Conservation (phyloP, 805 yeast species). For the Metschnikowia drakensbergensis region DNA sequence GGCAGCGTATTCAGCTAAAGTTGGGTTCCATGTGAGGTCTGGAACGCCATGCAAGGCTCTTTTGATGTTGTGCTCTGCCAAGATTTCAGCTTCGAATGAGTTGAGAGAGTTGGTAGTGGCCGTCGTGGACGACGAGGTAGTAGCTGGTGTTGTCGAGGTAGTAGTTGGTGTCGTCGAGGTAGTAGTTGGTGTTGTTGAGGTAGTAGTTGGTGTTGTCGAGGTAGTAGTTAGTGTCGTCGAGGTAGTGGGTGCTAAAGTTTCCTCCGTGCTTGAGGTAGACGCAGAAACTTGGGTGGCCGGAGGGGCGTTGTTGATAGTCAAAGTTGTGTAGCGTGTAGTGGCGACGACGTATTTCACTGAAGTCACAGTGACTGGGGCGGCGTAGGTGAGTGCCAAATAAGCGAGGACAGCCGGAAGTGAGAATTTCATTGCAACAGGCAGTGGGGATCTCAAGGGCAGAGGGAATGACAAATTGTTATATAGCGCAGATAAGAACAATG, state of each 20-base stretch:
- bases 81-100: conserved; percentile 28
- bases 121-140: conserved; percentile 5
- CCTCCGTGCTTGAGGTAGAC: background rate
- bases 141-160: conserved; percentile 5
- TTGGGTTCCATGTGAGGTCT: conserved; percentile 30
- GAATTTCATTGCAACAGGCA: conserved; percentile 6
- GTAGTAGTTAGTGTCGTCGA: background rate
- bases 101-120: conserved; percentile 7
- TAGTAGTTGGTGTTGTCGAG: background rate
- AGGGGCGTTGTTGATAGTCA: conserved; percentile 11
- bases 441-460: background rate
- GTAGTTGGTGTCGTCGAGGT: background rate
- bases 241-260: background rate
- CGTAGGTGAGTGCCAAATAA: conserved; percentile 8
- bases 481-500: background rate
- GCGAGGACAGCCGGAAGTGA: conserved; percentile 8
- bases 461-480: background rate
- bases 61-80: conserved; percentile 34
- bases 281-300: conserved; percentile 5
- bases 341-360: conserved; percentile 10
- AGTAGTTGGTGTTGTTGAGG: background rate
- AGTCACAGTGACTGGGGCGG: conserved; percentile 13
- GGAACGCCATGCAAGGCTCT: conserved; percentile 35
- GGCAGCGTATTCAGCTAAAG: conserved; percentile 32
- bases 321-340: conserved; percentile 10